Percentiles rank a stretch among this genome's conserved stretches.
Conservation (phyloP, 2,329 filamentous ascomycete species). For the Sporothrix protearum region DNA sequence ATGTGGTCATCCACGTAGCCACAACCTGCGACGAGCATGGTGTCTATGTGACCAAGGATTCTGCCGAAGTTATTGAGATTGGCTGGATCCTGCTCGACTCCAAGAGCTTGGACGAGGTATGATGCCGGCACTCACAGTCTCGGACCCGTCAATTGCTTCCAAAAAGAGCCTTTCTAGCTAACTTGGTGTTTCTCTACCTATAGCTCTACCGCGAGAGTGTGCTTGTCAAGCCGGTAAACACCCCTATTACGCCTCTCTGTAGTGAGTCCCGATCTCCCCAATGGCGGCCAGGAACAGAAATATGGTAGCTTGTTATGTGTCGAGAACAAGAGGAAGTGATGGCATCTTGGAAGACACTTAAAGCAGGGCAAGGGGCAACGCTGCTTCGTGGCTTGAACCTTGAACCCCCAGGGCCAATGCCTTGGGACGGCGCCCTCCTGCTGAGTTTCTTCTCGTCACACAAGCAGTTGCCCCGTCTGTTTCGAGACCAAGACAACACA, state of each 20-base stretch:
- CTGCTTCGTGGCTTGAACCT: neutral
- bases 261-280: conserved; percentile 63
- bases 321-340: neutral
- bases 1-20: conserved; percentile 96
- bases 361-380: neutral
- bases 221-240: conserved; percentile 97
- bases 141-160: neutral
- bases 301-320: neutral
- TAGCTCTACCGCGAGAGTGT: conserved; percentile 94
- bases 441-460: neutral
- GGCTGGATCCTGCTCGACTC: conserved; percentile 96
- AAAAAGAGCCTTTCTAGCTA: neutral
- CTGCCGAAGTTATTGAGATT: conserved; percentile 97
- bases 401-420: neutral
- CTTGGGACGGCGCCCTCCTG: neutral
- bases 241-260: conserved; percentile 95
- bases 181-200: neutral
- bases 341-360: neutral
- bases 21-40: conserved; percentile 99
- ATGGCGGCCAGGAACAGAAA: too few relatives aligned
- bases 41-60: conserved; percentile 98
- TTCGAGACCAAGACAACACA: neutral
- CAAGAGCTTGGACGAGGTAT: conserved; percentile 87
- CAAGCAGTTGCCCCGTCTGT: neutral
- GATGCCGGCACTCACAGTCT: neutral